Evolutionary conservation across 2,329 filamentous ascomycete species (phyloP).

Genomic region (Rutstroemia sp.): DNA sequence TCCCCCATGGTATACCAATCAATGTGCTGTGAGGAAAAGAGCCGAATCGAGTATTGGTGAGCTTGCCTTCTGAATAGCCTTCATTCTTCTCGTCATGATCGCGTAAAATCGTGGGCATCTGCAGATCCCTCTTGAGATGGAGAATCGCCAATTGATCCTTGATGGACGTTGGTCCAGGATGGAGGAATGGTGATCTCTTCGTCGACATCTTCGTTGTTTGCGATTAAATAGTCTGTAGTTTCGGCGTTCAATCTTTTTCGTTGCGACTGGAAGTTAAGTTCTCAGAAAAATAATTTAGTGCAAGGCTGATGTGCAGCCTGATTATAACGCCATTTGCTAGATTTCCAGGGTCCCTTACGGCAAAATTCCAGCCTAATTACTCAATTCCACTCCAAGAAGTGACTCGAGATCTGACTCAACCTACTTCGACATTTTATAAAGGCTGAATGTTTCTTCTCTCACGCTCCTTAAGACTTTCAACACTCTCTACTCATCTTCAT

Average conservation of each 20-base stretch:
- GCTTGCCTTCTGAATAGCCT: slow-evolving; percentile 69
- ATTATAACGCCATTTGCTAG: background rate
- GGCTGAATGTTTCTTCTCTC: slow-evolving; percentile 14
- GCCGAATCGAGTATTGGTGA: slow-evolving; percentile 88
- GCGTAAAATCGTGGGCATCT: slow-evolving; percentile 66
- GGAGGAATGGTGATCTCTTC: slow-evolving; percentile 68
- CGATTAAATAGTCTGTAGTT: slow-evolving; percentile 2
- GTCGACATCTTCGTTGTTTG: slow-evolving; percentile 19
- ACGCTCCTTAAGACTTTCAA: slow-evolving; percentile 2
- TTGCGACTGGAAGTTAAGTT: background rate
- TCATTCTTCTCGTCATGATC: slow-evolving; percentile 54
- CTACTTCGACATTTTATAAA: slow-evolving; percentile 1
- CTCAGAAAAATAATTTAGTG: slow-evolving; percentile 2
- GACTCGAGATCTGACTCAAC: slow-evolving; percentile 12
- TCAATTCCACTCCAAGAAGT: background rate
- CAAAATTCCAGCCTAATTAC: background rate
- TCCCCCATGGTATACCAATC: slow-evolving; percentile 78
- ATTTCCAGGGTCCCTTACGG: background rate
- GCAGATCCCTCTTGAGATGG: slow-evolving; percentile 80
- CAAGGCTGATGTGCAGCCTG: background rate
- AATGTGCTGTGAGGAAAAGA: slow-evolving; percentile 78
- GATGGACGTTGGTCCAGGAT: slow-evolving; percentile 55
- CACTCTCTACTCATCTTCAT: slow-evolving; percentile 3
- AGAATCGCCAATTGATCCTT: slow-evolving; percentile 70
- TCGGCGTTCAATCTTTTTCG: background rate